phyloP scores from a whole-genome alignment of 306 rosid genomes.

The Corylus avellana region DNA sequence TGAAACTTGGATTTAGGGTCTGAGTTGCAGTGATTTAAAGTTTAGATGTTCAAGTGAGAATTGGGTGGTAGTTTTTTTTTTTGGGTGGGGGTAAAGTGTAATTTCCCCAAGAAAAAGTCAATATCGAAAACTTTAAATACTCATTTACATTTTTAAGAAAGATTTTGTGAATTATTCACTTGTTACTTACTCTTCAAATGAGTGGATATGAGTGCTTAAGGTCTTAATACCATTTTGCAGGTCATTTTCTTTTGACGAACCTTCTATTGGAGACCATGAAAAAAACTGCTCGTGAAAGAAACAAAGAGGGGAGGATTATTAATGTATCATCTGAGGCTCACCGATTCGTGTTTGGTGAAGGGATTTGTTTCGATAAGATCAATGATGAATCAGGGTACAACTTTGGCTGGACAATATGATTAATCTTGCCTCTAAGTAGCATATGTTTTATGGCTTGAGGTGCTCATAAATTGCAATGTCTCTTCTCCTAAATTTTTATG shows the following conservation, averaged over 20 bases:
- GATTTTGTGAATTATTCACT: slow-evolving; percentile 1
- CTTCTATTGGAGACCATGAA: slow-evolving; percentile 83
- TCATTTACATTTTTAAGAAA: neutral
- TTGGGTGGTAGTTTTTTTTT: too few relatives aligned
- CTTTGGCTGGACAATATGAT: slow-evolving; percentile 30
- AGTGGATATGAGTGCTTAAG: neutral
- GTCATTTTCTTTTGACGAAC: slow-evolving; percentile 78
- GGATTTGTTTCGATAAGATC: slow-evolving; percentile 66
- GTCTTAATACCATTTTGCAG: slow-evolving; percentile 36
- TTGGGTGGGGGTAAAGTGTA: too few relatives aligned
- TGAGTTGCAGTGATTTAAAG: too few relatives aligned
- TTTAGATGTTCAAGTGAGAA: too few relatives aligned
- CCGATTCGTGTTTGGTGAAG: slow-evolving; percentile 47
- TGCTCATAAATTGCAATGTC: slow-evolving; percentile 15
- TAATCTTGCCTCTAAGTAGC: neutral
- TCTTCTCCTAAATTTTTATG: neutral
- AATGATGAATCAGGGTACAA: slow-evolving; percentile 67
- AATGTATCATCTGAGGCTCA: slow-evolving; percentile 69
- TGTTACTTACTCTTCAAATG: neutral
- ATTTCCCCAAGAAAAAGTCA: too few relatives aligned
- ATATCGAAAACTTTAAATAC: too few relatives aligned
- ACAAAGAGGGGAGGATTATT: slow-evolving; percentile 73
- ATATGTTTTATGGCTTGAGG: neutral
- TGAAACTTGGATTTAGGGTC: too few relatives aligned
- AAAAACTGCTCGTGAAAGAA: slow-evolving; percentile 57